These are phyloP conservation scores for Polychytrium aggregatum DNA, from an alignment of 192 early-diverging fungal species.

Conservation along the genomic window DNA sequence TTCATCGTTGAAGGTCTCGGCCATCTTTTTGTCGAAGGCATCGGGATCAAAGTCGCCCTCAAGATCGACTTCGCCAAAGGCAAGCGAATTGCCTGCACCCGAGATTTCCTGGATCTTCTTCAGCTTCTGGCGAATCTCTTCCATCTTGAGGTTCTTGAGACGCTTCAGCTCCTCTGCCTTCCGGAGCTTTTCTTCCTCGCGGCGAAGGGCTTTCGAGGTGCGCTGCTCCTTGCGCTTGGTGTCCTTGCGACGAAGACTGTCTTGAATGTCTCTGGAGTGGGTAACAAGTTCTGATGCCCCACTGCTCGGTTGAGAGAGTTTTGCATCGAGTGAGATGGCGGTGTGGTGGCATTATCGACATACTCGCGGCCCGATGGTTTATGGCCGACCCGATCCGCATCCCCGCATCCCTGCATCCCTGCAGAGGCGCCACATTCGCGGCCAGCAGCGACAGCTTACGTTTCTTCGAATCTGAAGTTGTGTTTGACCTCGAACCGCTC, in stretches of 20 bases:
- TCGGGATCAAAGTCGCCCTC: slow-evolving; percentile 88
- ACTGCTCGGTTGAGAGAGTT: slow-evolving; percentile 1
- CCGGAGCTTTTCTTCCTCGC: slow-evolving; percentile 54
- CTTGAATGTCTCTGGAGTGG: slow-evolving; percentile 73
- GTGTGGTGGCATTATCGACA: no score
- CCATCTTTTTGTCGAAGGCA: slow-evolving; percentile 80
- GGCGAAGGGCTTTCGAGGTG: slow-evolving; percentile 55
- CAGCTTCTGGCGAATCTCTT: slow-evolving; percentile 71
- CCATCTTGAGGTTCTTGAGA: slow-evolving; percentile 83
- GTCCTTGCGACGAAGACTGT: slow-evolving; percentile 72
- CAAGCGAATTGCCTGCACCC: slow-evolving; percentile 41
- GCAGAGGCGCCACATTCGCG: no score
- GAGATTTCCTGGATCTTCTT: slow-evolving; percentile 80
- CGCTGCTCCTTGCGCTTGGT: slow-evolving; percentile 67
- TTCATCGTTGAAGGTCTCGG: slow-evolving; percentile 58
- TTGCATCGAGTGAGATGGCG: no score
- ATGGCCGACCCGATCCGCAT: no score
- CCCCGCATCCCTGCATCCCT: no score
- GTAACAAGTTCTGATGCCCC: slow-evolving; percentile 57
- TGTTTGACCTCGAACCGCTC: slow-evolving; percentile 84
- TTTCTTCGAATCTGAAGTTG: slow-evolving; percentile 93
- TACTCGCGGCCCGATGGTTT: no score
- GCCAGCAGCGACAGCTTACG: no score
- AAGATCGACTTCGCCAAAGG: slow-evolving; percentile 69
- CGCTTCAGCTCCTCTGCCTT: slow-evolving; percentile 81